A percentile compares a stretch with the other conserved stretches of the same genome.
Evolutionary conservation across 1,284 basidiomycete genomes (phyloP).

Genomic region (Malassezia furfur): DNA sequence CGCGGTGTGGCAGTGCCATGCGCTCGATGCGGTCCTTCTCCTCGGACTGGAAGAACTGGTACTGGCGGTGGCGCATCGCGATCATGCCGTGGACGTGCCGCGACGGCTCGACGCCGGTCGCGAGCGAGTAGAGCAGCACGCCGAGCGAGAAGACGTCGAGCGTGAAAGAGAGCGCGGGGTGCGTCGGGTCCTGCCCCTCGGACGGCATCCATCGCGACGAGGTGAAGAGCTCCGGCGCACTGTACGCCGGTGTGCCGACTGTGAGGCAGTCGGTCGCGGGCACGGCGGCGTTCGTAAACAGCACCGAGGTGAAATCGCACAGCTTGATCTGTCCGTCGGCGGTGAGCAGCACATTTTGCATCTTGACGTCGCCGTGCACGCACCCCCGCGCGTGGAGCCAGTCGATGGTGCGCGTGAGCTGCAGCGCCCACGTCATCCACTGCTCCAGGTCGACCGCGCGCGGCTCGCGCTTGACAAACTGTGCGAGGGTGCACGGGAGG

Average conservation of each 20-base stretch:
- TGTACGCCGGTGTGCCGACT: constrained; percentile 43
- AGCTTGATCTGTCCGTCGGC: constrained; percentile 35
- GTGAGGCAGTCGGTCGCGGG: constrained; percentile 35
- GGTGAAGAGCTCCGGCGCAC: constrained; percentile 41
- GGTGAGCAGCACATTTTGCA: constrained; percentile 42
- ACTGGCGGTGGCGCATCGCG: constrained; percentile 42
- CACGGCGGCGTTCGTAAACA: constrained; percentile 33
- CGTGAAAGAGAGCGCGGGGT: constrained; percentile 29
- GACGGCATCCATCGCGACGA: constrained; percentile 28
- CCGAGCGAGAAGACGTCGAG: constrained; percentile 43
- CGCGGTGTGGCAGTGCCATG: constrained; percentile 9
- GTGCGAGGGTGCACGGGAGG: constrained; percentile 30
- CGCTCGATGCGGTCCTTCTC: constrained; percentile 38
- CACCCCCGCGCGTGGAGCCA: constrained; percentile 39
- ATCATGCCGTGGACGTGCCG: constrained; percentile 33
- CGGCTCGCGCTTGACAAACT: constrained; percentile 22
- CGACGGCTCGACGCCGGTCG: constrained; percentile 37
- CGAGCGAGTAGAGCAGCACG: constrained; percentile 42
- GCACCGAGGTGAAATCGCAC: constrained; percentile 46
- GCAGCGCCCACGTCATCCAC: constrained; percentile 35
- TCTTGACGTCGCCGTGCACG: constrained; percentile 44
- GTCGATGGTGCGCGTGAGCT: constrained; percentile 29
- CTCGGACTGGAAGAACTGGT: constrained; percentile 38
- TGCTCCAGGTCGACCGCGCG: constrained; percentile 26
- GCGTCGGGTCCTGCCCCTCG: constrained; percentile 32